phyloP scores from a whole-genome alignment of 176 grass and related monocot species.

The Tillandsia leiboldiana region DNA sequence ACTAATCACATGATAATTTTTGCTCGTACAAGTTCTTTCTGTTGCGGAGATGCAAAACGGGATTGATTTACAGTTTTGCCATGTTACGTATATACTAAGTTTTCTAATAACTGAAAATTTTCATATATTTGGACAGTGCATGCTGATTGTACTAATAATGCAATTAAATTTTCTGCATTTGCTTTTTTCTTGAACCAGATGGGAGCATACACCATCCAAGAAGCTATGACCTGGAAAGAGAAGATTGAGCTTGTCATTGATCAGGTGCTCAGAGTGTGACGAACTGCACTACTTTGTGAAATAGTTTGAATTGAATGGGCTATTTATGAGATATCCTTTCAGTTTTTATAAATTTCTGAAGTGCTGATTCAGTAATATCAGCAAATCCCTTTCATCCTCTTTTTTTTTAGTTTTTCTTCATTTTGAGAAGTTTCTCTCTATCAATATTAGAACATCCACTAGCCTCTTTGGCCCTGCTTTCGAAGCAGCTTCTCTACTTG shows the following conservation, averaged over 20 bases:
- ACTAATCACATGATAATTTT: neutral
- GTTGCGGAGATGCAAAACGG: neutral
- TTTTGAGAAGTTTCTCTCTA: neutral
- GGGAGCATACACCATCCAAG: conserved; percentile 71
- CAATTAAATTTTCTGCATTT: conserved; percentile 2
- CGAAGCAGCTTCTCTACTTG: too few relatives aligned
- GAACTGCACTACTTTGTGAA: neutral
- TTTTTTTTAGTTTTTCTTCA: neutral
- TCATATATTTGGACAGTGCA: too few relatives aligned
- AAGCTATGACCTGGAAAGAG: conserved; percentile 70
- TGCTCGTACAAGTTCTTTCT: neutral
- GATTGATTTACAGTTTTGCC: neutral
- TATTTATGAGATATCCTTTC: neutral
- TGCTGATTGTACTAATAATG: neutral
- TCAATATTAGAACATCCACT: too few relatives aligned
- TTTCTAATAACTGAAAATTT: too few relatives aligned
- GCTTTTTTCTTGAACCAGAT: conserved; percentile 42
- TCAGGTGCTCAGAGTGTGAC: conserved; percentile 39
- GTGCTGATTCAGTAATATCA: neutral
- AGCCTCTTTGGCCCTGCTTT: too few relatives aligned
- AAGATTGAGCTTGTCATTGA: conserved; percentile 81
- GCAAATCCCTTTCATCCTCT: neutral
- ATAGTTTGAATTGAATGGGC: neutral
- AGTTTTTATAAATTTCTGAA: neutral
- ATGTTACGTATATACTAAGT: too few relatives aligned